phyloP scores from a whole-genome alignment of 2,329 filamentous ascomycete species.

The Chrysoporthe deuterocubensis region DNA sequence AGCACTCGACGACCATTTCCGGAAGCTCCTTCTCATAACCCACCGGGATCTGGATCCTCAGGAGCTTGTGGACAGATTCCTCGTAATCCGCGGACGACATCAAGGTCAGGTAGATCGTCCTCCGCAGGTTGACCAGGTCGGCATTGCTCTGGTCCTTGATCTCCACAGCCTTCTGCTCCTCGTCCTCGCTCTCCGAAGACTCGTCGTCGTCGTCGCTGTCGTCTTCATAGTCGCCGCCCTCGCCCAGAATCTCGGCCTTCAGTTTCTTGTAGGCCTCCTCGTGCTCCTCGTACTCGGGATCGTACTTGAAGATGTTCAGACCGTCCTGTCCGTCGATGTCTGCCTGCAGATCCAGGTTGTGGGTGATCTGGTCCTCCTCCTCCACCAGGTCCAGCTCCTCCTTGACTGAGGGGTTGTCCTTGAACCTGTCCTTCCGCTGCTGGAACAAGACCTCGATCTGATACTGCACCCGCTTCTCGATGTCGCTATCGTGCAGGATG shows the following conservation, averaged over 20 bases:
- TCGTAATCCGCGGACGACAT: constrained; percentile 96
- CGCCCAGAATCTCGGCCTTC: constrained; percentile 91
- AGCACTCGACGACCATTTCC: constrained; percentile 97
- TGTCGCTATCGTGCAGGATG: constrained; percentile 94
- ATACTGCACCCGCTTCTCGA: constrained; percentile 98
- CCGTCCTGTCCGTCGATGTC: constrained; percentile 83
- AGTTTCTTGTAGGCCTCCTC: constrained; percentile 87
- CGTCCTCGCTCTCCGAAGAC: constrained; percentile 73
- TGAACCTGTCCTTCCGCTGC: constrained; percentile 93
- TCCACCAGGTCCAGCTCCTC: constrained; percentile 95
- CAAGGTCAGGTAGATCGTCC: constrained; percentile 96
- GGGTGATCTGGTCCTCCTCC: constrained; percentile 97
- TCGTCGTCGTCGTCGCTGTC: constrained; percentile 70
- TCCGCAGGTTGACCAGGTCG: constrained; percentile 88
- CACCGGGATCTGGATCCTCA: constrained; percentile 86
- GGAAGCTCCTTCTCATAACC: constrained; percentile 90
- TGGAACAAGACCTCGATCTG: constrained; percentile 99
- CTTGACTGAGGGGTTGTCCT: constrained; percentile 87
- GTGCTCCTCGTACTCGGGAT: constrained; percentile 86
- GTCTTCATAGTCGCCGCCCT: constrained; percentile 83
- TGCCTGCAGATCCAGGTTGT: constrained; percentile 80
- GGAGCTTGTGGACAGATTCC: constrained; percentile 95
- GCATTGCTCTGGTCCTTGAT: constrained; percentile 98
- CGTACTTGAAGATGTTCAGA: constrained; percentile 95
- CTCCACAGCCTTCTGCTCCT: constrained; percentile 82